Evolutionary conservation across 371 early-diverging fungal genomes (phyloP), one percentile per base, ranked within the genome.

Genomic region (Batrachochytrium dendrobatidis): DNA sequence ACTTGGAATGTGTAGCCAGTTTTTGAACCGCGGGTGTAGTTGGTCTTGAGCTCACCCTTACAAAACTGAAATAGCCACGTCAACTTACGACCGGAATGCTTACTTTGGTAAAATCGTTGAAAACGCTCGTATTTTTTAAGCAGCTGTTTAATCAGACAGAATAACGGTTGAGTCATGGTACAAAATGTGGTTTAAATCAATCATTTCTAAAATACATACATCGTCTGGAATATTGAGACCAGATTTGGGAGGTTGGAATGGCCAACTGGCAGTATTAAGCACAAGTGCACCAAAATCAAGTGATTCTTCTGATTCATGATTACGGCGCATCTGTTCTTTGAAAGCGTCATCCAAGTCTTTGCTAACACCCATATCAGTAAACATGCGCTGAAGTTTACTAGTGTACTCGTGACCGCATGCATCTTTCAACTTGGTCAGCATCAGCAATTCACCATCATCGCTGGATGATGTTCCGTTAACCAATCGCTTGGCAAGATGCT

Each of bases 11-110:
- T 84, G 65, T 87, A 89, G 1, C 83, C 81, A 1, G 81, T 68
- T 69, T 87, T 90, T 64, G 63, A 74, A 15, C 66, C 74, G 61
- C 87, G 87, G 33, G 83, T 67, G 64, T 88, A 91, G 61, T 81
- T 85, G 29, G 91, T 85, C 70, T 90, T 88, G 50, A 94, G 69
- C 64, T 95, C 95, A 26, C 89, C 94, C 64, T 88, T 88, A 33
- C 87, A 87, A 31, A 87, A 70, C 67, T 92, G 88, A 82, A 88
- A 91, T n/a, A 92, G 76, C 94, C 93, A 93, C 69, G 86, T 92
- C 55, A 95, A 71, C 69, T 90, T 89, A 49, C 92, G 84, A 2
- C 90, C 90, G 24, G 80, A 77, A 59, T 92, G 87, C 77, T 91
- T 86, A 60, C 76, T 79, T 56, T 86, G 80, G 67, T 93, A 94